phyloP scores from a whole-genome alignment of 2,329 filamentous ascomycete genomes.

The Ophiosphaerella herpotricha region DNA sequence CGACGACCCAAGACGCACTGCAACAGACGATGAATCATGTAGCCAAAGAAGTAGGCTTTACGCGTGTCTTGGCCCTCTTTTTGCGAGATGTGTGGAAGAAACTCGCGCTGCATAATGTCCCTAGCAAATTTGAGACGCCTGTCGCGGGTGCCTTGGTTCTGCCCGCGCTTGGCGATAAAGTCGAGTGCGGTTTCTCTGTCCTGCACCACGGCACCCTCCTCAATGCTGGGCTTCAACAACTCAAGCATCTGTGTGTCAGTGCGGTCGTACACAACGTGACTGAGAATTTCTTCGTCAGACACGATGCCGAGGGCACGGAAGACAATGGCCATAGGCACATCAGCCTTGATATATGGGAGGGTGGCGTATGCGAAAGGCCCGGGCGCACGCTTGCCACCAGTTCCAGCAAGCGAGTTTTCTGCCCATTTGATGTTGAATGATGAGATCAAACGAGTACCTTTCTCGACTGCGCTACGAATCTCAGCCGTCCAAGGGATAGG shows the following conservation, averaged over 20 bases:
- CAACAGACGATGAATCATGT: slow-evolving; percentile 96
- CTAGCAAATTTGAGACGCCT: slow-evolving; percentile 90
- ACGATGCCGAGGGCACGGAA: slow-evolving; percentile 95
- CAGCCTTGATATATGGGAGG: slow-evolving; percentile 89
- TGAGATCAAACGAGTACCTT: slow-evolving; percentile 92
- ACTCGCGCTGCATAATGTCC: slow-evolving; percentile 96
- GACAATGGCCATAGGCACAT: slow-evolving; percentile 92
- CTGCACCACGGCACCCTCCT: slow-evolving; percentile 95
- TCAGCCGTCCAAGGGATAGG: slow-evolving; percentile 93
- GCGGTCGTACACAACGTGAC: slow-evolving; percentile 95
- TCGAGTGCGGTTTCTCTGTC: slow-evolving; percentile 93
- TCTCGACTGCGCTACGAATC: slow-evolving; percentile 94
- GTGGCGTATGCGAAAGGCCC: slow-evolving; percentile 89
- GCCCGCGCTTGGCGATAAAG: slow-evolving; percentile 91
- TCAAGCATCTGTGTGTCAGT: slow-evolving; percentile 97
- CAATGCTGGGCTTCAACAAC: slow-evolving; percentile 95
- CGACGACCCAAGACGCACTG: slow-evolving; percentile 91
- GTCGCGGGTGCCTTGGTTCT: slow-evolving; percentile 74
- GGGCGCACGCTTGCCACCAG: slow-evolving; percentile 71
- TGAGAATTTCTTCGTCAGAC: slow-evolving; percentile 96
- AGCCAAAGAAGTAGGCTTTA: slow-evolving; percentile 97
- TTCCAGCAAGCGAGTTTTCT: slow-evolving; percentile 76
- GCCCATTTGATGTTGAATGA: slow-evolving; percentile 90
- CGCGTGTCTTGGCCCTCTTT: slow-evolving; percentile 90
- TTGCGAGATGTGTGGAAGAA: slow-evolving; percentile 95